Base-by-base conservation (phyloP, 345 rosid species). In the Syzygium aqueum region DNA sequence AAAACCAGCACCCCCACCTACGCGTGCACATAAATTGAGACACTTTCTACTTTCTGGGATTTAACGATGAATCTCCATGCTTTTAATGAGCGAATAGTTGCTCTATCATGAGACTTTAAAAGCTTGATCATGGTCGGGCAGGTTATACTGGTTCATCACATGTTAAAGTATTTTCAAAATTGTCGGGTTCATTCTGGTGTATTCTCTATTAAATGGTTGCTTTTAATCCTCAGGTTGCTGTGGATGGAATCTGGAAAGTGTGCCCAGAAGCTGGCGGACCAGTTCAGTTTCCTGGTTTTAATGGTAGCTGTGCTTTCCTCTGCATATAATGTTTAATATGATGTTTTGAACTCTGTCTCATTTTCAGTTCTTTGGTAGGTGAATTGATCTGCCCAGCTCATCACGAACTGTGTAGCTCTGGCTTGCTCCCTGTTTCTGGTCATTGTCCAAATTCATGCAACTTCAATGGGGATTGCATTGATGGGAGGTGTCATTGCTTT, bases 261-360 rank as follows among this genome's bases (percentile, higher is more conserved):
- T 98, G 99, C 90, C 98, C 98, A 43, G 92, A 89, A 90, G 94
- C 94, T 86, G 99, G 99, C 77, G 99, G 99, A 84, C 95, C 96
- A 49, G 91, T 96, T 92, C 97, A 92, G 88, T 98, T 96, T 90
- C 96, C 96, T 22, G 97, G 98, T 86, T 97, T 96, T 90, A 96
- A 97, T 85, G 99, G 99, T 97, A 91, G 5, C 49, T 84, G 49
- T 84, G 82, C 80, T 33, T 73, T 27, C 43, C 27, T 84, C 65
- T 84, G 28, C 63, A 43, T 27, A 22, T 59, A 46, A 33, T 80
- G 27, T 54, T 80, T 63, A 46, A 30, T 86, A 46, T 51, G 49
- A 43, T 27, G 40, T 54, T 53, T 80, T 43, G 52, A 52, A 84
- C 28, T n/a, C 37, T 86, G 84, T 53, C 43, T 54, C 49, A 85